phyloP scores from a whole-genome alignment of 2,329 filamentous ascomycete genomes.

The Aspergillus texensis region DNA sequence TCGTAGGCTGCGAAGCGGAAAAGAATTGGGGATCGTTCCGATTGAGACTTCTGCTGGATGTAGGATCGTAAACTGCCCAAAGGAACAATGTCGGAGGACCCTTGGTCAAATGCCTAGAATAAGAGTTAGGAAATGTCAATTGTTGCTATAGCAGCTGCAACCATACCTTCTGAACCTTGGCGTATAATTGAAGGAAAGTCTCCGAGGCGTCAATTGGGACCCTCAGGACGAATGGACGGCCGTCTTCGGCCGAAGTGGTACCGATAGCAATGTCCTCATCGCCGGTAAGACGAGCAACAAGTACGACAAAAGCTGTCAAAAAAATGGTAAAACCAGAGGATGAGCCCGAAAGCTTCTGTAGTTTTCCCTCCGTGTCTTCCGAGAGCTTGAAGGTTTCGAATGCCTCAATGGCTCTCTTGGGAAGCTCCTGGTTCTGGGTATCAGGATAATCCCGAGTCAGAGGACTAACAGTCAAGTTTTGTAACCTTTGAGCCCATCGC shows the following conservation, averaged over 20 bases:
- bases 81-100: conserved; percentile 46
- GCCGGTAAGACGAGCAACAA: conserved; percentile 50
- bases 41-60: conserved; percentile 44
- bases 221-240: conserved; percentile 49
- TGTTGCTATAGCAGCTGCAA: not conserved
- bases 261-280: conserved; percentile 54
- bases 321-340: conserved; percentile 44
- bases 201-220: conserved; percentile 45
- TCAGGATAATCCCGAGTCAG: conserved; percentile 50
- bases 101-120: conserved; percentile 42
- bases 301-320: conserved; percentile 47
- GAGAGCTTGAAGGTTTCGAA: conserved; percentile 45
- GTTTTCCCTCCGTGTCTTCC: conserved; percentile 36
- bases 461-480: conserved; percentile 47
- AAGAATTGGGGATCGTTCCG: conserved; percentile 43
- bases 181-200: conserved; percentile 43
- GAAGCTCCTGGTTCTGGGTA: conserved; percentile 37
- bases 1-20: conserved; percentile 53
- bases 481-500: conserved; percentile 45
- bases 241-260: conserved; percentile 47
- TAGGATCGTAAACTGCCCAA: conserved; percentile 43
- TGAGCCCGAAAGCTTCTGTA: conserved; percentile 42
- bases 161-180: conserved; percentile 44
- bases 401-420: conserved; percentile 45
- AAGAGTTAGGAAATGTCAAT: conserved; percentile 7